Evolutionary conservation across 2,329 filamentous ascomycete genomes (phyloP), one percentile per base, ranked within the genome.

Genomic region (Clarireedia monteithiana): DNA sequence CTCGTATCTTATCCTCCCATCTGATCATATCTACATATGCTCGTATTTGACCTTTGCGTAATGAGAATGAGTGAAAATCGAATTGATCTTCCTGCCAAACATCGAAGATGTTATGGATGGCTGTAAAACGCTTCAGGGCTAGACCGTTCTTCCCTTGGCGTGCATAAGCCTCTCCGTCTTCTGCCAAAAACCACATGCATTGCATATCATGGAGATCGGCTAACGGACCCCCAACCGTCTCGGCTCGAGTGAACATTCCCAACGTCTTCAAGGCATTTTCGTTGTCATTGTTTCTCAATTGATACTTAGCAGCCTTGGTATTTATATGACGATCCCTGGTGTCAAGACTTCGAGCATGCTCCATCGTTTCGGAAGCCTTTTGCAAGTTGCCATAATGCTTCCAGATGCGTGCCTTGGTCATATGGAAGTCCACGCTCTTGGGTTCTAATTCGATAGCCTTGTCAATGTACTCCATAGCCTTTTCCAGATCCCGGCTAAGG

Each of bases 31-130:
- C 91, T 42, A 99, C 77, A 69, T 99, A 99, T 1, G 94, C 89
- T 56, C 92, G 81, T 59, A 97, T 89, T 77, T 96, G 92, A 14
- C 95, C 95, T 72, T 97, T 99, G 20, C 94, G 81, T n/a, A 99
- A 77, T 20, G 91, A 96, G 73, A 99, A 99, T 70, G 84, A 90
- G 77, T 99, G 95, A 77, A 99, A 99, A 70, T 99, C 94, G 66
- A 97, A 96, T 68, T 99, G 94, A 66, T 99, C 94, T 70, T 99
- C 95, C 69, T 95, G 88, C 94, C 94, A 99, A 20, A 90, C 84
- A 63, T 97, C 92, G 67, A 99, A 99, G 62, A 99, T 95, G 72
- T 89, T 90, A 70, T 86, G 86, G 56, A 99, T 82, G 23, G 89
- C 79, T 62, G 91, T 89, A 72, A 96, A 92, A 50, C 95, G 84